Evolutionary conservation across 805 yeast genomes (phyloP).

Genomic region (Lachancea fermentati): DNA sequence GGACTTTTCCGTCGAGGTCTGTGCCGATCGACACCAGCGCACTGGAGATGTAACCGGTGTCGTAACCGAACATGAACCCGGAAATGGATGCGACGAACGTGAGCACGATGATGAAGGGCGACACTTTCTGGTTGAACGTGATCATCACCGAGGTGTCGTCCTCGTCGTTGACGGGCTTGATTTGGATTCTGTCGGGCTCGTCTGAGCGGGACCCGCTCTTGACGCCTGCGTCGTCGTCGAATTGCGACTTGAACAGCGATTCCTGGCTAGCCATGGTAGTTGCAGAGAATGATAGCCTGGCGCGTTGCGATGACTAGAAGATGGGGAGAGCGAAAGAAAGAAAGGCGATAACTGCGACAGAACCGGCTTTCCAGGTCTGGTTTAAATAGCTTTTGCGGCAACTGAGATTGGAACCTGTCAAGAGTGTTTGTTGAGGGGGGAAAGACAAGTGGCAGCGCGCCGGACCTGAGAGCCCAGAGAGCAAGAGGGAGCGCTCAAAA

Average conservation of each 20-base stretch:
- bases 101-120: conserved; percentile 58
- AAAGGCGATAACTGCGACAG: too few species aligned
- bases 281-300: too few species aligned
- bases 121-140: conserved; percentile 48
- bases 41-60: conserved; percentile 93
- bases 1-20: conserved; percentile 53
- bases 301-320: too few species aligned
- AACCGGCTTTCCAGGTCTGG: too few species aligned
- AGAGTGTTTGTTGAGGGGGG: too few species aligned
- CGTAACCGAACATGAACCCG: conserved; percentile 96
- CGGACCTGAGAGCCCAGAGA: too few species aligned
- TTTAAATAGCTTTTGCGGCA: too few species aligned
- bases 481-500: not conserved
- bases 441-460: too few species aligned
- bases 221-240: not conserved
- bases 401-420: too few species aligned
- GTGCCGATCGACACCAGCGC: conserved; percentile 83
- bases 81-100: conserved; percentile 82
- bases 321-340: not conserved
- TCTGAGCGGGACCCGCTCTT: conserved; percentile 2
- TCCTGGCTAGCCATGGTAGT: not conserved
- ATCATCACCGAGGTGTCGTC: conserved; percentile 44
- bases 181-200: conserved; percentile 21
- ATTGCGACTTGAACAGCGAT: not conserved
- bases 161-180: conserved; percentile 41